Base-by-base conservation (phyloP, 2,329 filamentous ascomycete genomes). In the Penicillium sp. region DNA sequence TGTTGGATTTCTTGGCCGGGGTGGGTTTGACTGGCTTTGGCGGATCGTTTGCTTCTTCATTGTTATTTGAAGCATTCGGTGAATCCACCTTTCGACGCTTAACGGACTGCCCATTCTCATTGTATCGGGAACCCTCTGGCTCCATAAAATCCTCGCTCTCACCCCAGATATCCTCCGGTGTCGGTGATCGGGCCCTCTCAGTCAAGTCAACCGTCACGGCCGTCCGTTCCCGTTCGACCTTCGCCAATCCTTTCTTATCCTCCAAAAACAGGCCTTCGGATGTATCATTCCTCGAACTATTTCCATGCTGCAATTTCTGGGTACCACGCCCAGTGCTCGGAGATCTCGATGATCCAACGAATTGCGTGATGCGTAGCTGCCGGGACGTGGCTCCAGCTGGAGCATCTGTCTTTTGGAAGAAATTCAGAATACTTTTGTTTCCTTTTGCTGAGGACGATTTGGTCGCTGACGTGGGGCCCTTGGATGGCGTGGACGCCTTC, bases 391-490 rank as follows among this genome's bases (percentile, higher is more conserved):
- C 89, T 83, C 60, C 84, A 79, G 56, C 76, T 0, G 78, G 77
- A 13, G 85, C 84, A 42, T 86, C 84, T 0, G 86, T 82, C 72
- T 91, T 92, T 71, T 90, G 88, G 73, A 93, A 93, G 75, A 92
- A 93, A 65, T 78, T 91, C 15, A 92, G 78, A 35, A 92, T 92
- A 65, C 88, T 92, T 7, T 83, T 81, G 69, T 91, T 91, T 40
- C 66, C 65, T 59, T 75, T 78, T 3, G 53, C 61, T 0, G 72
- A 68, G 1, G 70, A 61, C 15, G 63, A 44, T 47, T 68, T 72
- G 15, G 57, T 45, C 4, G 58, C 56, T 12, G 56, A 28, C 19
- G 58, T 62, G 2, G 65, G 38, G 1, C 55, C 35, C 47, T 67
- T 71, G 15, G 71, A 68, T 2, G 73, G 70, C 17, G 72, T 74